These are phyloP conservation scores for Penicillium subrubescens DNA, from an alignment of 495 filamentous ascomycete species.

Conservation along the genomic window DNA sequence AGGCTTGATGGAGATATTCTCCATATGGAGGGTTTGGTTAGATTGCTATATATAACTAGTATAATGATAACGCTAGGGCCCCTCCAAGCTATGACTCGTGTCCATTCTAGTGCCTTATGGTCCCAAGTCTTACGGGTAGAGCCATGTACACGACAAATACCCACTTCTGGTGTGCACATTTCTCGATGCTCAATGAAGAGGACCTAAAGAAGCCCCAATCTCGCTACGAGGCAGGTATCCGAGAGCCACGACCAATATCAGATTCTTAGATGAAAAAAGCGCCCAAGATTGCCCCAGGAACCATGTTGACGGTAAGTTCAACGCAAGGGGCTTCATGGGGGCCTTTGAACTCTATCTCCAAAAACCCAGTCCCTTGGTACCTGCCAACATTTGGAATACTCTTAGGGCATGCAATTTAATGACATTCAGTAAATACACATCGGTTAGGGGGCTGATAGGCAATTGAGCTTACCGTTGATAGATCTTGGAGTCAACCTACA, in stretches of 20 bases:
- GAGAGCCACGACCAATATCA: not conserved
- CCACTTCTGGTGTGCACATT: not conserved
- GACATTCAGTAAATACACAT: not conserved
- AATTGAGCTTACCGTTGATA: not conserved
- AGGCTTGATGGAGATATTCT: not conserved
- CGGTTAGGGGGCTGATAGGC: not conserved
- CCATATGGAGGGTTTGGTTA: not conserved
- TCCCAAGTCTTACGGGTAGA: not conserved
- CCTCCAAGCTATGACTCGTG: too few relatives aligned
- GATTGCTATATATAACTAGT: not conserved
- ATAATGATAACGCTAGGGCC: too few relatives aligned
- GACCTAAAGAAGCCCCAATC: not conserved
- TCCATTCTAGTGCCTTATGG: too few relatives aligned
- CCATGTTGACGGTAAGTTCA: not conserved
- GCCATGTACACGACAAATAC: not conserved
- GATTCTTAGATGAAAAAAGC: not conserved
- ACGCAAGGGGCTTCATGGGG: not conserved
- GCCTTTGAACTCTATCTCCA: not conserved
- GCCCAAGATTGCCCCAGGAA: not conserved
- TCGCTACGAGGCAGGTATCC: not conserved
- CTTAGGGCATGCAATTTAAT: not conserved
- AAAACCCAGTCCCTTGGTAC: not conserved
- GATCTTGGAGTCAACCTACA: not conserved
- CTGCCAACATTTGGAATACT: not conserved
- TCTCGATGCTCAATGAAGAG: not conserved